Evolutionary conservation across 441 rosid species (phyloP).

Genomic region (Populus tomentosa): DNA sequence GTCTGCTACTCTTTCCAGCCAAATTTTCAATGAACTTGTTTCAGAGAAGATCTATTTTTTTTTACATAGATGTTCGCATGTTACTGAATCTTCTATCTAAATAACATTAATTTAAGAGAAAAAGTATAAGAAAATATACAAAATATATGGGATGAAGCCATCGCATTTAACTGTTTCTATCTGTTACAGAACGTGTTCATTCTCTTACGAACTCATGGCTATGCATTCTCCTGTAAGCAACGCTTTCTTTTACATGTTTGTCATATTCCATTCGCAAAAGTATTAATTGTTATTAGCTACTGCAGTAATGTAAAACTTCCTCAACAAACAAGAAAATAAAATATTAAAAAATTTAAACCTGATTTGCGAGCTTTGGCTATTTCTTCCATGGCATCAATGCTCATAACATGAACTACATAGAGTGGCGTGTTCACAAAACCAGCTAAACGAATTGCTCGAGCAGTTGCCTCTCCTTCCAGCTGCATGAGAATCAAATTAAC

Average conservation of each 20-base stretch:
- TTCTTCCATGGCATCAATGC: slow-evolving; percentile 97
- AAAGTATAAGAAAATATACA: too few species aligned
- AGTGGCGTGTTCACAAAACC: slow-evolving; percentile 84
- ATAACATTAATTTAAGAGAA: too few species aligned
- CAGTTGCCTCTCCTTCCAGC: slow-evolving; percentile 97
- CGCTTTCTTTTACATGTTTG: background rate
- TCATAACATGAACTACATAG: slow-evolving; percentile 97
- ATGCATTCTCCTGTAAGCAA: too few species aligned
- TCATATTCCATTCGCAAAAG: background rate
- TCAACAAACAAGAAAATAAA: background rate
- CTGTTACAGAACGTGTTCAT: too few species aligned
- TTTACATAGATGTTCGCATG: background rate
- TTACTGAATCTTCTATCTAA: background rate
- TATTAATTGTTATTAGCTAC: background rate
- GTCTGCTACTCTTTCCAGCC: background rate
- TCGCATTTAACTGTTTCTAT: too few species aligned
- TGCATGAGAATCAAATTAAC: slow-evolving; percentile 29
- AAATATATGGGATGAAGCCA: too few species aligned
- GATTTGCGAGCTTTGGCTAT: slow-evolving; percentile 86
- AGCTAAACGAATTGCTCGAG: slow-evolving; percentile 89
- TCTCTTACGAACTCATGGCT: too few species aligned
- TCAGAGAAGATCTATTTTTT: background rate
- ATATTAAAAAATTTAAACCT: slow-evolving; percentile 36
- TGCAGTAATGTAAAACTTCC: background rate
- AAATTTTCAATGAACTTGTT: background rate